A percentile compares a stretch with the other conserved stretches of the same genome.
Conservation (phyloP, 2,329 filamentous ascomycete species). For the Paracorniculantispora psalliotae region DNA sequence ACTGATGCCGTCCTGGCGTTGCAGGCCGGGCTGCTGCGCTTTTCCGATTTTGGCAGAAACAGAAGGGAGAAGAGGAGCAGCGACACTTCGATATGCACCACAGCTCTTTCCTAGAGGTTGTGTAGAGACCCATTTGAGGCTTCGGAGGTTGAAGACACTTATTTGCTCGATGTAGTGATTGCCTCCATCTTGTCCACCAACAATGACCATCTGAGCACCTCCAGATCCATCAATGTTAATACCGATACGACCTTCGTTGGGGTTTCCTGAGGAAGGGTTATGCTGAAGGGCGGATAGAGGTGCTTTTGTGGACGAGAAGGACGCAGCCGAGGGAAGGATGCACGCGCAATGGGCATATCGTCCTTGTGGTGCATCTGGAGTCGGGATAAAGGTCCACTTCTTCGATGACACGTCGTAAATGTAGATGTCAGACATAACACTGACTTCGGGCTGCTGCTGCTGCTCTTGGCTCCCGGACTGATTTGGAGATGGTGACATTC, state of each 20-base stretch:
- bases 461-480: slow-evolving; percentile 42
- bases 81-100: slow-evolving; percentile 92
- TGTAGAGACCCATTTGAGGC: slow-evolving; percentile 91
- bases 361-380: slow-evolving; percentile 80
- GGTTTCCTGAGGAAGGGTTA: slow-evolving; percentile 75
- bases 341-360: slow-evolving; percentile 96
- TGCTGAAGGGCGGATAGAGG: slow-evolving; percentile 84
- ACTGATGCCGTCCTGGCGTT: slow-evolving; percentile 42
- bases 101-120: slow-evolving; percentile 85
- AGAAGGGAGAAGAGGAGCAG: slow-evolving; percentile 70
- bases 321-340: slow-evolving; percentile 80
- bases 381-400: slow-evolving; percentile 79
- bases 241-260: slow-evolving; percentile 83
- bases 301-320: slow-evolving; percentile 78
- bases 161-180: slow-evolving; percentile 99
- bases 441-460: slow-evolving; percentile 73
- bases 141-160: slow-evolving; percentile 93
- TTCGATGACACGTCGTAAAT: slow-evolving; percentile 82
- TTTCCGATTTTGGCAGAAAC: slow-evolving; percentile 63
- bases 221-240: slow-evolving; percentile 86
- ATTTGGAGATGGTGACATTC: slow-evolving; percentile 78
- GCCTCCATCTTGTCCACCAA: slow-evolving; percentile 92
- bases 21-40: slow-evolving; percentile 38
- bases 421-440: slow-evolving; percentile 97
- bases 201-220: slow-evolving; percentile 94